These are phyloP conservation scores for Xanthoparmelia taractica DNA, from an alignment of 495 filamentous ascomycete species.

Conservation along the genomic window DNA sequence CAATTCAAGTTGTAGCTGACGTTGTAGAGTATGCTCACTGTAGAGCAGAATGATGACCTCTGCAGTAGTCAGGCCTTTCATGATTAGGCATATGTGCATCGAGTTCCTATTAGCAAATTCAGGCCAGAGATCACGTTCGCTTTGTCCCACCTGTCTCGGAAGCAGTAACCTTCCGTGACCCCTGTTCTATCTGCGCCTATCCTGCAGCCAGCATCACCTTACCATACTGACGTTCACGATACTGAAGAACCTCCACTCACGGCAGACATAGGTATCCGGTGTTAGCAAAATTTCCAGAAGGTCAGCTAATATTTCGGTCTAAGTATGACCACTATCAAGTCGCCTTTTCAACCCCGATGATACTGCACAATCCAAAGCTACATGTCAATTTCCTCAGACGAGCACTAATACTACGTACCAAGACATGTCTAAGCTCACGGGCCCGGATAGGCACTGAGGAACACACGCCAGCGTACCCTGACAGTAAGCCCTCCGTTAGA, in stretches of 20 bases:
- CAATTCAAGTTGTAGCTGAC: neutral
- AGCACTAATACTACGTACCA: slow-evolving; percentile 2
- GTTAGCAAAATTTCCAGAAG: neutral
- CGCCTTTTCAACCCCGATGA: neutral
- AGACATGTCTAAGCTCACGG: slow-evolving; percentile 18
- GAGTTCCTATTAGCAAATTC: slow-evolving; percentile 17
- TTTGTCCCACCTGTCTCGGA: slow-evolving; percentile 24
- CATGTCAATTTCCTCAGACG: neutral
- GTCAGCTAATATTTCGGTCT: neutral
- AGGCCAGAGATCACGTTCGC: slow-evolving; percentile 16
- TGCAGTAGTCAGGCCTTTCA: slow-evolving; percentile 4
- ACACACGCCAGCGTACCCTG: slow-evolving; percentile 13
- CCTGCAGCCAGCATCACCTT: neutral
- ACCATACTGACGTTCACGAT: neutral
- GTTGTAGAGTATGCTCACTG: neutral
- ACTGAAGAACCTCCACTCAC: neutral
- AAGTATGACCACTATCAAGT: neutral
- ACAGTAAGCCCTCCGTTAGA: slow-evolving; percentile 10
- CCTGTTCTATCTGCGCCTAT: slow-evolving; percentile 8
- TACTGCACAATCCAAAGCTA: neutral
- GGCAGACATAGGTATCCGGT: neutral
- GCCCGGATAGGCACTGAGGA: slow-evolving; percentile 17
- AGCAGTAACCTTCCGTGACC: slow-evolving; percentile 20
- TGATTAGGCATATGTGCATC: slow-evolving; percentile 27
- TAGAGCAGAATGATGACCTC: neutral